Conservation (phyloP, 257 asterid species). For the Solanum bulbocastanum region DNA sequence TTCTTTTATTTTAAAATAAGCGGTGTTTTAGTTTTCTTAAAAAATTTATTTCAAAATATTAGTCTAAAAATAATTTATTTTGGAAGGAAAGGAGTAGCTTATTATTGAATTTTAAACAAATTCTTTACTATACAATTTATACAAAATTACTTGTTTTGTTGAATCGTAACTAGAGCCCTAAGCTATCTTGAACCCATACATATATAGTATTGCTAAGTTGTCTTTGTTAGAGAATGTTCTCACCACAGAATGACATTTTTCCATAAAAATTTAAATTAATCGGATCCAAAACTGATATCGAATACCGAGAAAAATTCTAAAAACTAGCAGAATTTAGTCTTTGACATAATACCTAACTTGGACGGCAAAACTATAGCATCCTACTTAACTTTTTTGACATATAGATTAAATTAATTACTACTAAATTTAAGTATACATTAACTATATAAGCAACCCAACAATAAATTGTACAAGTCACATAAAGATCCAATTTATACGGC, state of each 20-base stretch:
- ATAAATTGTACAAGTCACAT: not conserved
- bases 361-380: not conserved
- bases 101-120: not conserved
- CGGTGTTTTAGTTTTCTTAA: not conserved
- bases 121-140: not conserved
- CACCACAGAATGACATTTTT: no score
- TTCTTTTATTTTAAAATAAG: no score
- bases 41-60: no score
- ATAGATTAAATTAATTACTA: not conserved
- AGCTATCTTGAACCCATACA: not conserved
- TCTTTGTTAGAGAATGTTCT: not conserved
- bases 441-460: not conserved
- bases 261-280: not conserved
- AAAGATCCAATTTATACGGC: not conserved
- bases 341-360: not conserved
- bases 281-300: accelerated
- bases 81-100: not conserved
- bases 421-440: not conserved
- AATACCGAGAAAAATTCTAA: accelerated
- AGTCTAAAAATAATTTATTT: no score
- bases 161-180: not conserved
- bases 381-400: not conserved
- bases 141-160: not conserved
- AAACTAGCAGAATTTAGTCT: not conserved
- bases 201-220: not conserved